Evolutionary conservation across 1,284 basidiomycete species (phyloP), one percentile per base, ranked within the genome.

Genomic region (Marasmius sp.): DNA sequence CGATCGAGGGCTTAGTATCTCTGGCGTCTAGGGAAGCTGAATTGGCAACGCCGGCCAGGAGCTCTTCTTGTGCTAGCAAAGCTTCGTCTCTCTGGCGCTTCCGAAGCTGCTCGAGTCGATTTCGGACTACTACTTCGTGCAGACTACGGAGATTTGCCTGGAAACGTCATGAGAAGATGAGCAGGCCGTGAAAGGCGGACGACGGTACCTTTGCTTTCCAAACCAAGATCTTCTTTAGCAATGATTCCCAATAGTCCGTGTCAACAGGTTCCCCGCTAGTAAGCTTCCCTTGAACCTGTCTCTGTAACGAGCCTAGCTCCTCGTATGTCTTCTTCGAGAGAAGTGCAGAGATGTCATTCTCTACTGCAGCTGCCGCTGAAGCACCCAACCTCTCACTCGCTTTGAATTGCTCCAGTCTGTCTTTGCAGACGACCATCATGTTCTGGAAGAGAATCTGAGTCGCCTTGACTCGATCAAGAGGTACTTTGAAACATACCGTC

Each of bases 371-470:
- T 18, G 89, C 87, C 14, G 87, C 87, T 64, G 85, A 85, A 60
- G 78, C 76, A 51, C 87, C 88, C 71, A 87, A 82, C 37, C 79
- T 84, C 69, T 79, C 83, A 74, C 79, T 83, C 52, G 74, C 78
- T 67, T 83, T 84, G 59, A 96, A 85, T 58, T 86, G 84, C 53
- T 95, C 94, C n/a, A 98, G 77, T 52, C 91, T 87, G 74, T 98
- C 93, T 71, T 96, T 92, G 75, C 95, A 98, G 2, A 99, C 89
- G 9, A 97, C 92, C 85, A 97, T 92, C 93, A 99, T 97, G 68
- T 97, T 93, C 89, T 95, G 60, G 57, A 55, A 58, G 49, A 20
- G 10, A 38, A 12, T 3, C 3, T 34, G 50, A 49, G 6, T 52
- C 55, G 51, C 56, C 58, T 18, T 9, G 39, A 8, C 10, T n/a